phyloP scores from a whole-genome alignment of 169 alveolate species.

The Cystoisospora suis region DNA sequence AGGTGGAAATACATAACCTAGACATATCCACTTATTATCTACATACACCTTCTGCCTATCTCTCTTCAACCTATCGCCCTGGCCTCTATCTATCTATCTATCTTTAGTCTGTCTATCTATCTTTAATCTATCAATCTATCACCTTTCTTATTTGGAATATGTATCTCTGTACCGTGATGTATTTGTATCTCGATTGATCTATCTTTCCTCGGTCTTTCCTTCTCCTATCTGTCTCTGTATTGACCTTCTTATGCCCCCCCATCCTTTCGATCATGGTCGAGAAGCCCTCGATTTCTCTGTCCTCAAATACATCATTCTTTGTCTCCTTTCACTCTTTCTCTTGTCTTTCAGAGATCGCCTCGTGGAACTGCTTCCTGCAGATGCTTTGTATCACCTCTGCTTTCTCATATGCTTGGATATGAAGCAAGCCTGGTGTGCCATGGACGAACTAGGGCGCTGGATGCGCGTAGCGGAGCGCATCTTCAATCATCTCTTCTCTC shows the following conservation, averaged over 20 bases:
- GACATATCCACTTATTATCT: too few species aligned
- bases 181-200: background rate
- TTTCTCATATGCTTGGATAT: slow-evolving; percentile 26
- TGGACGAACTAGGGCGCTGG: slow-evolving; percentile 20
- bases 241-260: background rate
- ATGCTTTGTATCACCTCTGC: background rate
- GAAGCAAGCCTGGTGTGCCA: slow-evolving; percentile 39
- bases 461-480: slow-evolving; percentile 15
- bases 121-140: too few species aligned
- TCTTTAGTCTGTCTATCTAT: too few species aligned
- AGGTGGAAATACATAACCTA: too few species aligned
- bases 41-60: too few species aligned
- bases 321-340: background rate
- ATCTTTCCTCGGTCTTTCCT: too few species aligned
- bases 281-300: too few species aligned
- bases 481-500: background rate
- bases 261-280: too few species aligned
- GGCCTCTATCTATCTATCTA: too few species aligned
- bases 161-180: background rate
- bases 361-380: slow-evolving; percentile 17
- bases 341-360: background rate
- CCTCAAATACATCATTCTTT: too few species aligned
- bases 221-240: background rate
- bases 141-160: too few species aligned
- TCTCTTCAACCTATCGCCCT: too few species aligned